Evolutionary conservation across 768 basidiomycete genomes (phyloP), one percentile per base, ranked within the genome.

Genomic region (Hirschioporus abietinus): DNA sequence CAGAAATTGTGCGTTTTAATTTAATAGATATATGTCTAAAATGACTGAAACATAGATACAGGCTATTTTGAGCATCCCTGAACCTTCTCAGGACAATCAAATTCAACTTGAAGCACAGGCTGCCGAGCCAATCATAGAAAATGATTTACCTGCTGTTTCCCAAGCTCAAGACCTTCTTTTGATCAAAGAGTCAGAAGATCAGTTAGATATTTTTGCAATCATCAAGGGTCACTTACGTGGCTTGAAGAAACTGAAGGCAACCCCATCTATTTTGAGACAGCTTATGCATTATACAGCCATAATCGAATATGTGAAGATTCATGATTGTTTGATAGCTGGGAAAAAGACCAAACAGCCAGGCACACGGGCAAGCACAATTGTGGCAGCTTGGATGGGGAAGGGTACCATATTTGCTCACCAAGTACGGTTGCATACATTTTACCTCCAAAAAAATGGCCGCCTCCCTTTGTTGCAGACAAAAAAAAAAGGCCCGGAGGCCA

Each of bases 331-430:
- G 57, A 12, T 20, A 15, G 20, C 9, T 12, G 15, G 20, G 20
- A 10, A 30, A 67, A 67, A 34, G 35, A n/a, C 27, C 17, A 42
- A 66, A 23, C 20, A 23, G 7, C 66, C 65, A 20, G 35, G 20
- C 12, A 61, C 66, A 26, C 18, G 26, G n/a, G 66, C 66, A 25
- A 67, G 66, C 30, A 17, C 8, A 4, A 34, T 64, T 25, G 64
- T 67, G 17, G 66, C 64, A 5, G 25, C 17, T 10, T 35, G 35
- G 23, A 66, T 67, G 26, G 66, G 66, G 34, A 67, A 67, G 57
- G 65, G 65, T 20, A 27, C 64, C 17, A 66, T 57, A 36, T 67
- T 67, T 67, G 66, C 66, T 17, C 35, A 36, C 23, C 65, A 67
- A 58, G 62, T 67, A 6, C 23, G 65, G n/a, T 17, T 20, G 18